Evolutionary conservation across 129 eudicot species (phyloP), one percentile per base, ranked within the genome.

Genomic region (Centella asiatica): DNA sequence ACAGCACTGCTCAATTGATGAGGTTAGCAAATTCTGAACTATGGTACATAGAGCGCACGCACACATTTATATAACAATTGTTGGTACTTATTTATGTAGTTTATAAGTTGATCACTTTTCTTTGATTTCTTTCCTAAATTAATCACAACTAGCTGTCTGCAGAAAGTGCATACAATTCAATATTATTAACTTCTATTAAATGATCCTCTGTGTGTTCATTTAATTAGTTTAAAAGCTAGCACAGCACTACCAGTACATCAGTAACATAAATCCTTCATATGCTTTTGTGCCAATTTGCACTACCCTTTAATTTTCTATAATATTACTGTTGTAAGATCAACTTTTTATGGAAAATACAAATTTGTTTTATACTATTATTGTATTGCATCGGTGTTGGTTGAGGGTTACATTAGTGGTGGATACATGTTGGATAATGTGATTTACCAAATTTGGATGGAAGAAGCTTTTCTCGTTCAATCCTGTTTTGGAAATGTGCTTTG

Each of bases 401-500:
- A 6, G 20, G 7, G 22, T 47, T 27, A 29, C 28, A 33, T 33
- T 28, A 45, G 45, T 5, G 45, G 27, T 47, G 44, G 44, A 64
- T 31, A 44, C 26, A 5, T 50, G 2, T 20, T 26, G 37, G 66
- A 26, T 33, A 27, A 11, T 34, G 46, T 25, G 54, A 53, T 24
- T 39, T 77, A 57, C 78, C 72, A 67, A 46, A 56, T 48, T 57
- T 59, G 78, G 81, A 47, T 60, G 32, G 33, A 4, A 69, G 60
- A 32, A 23, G 40, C 52, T 44, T 40, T 28, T 22, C 6, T 6
- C 11, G 18, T 18, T 33, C 13, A 60, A 28, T 39, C 58, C 73
- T 52, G 64, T 50, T 76, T 56, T 50, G 47, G 69, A 39, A 48
- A 73, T 60, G 48, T 20, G 60, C 68, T 66, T 66, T 66, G 18